Conservation (phyloP, 129 eudicot genomes). For the Flaveria linearis region DNA sequence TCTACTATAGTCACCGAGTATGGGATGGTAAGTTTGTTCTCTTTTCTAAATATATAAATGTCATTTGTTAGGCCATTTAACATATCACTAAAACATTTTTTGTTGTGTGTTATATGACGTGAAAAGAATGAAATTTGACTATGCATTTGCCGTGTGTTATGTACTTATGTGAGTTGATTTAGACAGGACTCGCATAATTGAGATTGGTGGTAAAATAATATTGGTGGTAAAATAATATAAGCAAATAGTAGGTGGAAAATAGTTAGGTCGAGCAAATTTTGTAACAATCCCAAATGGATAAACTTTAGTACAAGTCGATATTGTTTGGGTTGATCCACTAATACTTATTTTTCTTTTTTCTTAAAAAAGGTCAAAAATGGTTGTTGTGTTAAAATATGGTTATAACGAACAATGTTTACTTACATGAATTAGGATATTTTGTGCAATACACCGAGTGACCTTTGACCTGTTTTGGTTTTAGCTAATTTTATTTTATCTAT, state of each 20-base stretch:
- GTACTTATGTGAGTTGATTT: not conserved
- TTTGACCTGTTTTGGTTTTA: conserved; percentile 4
- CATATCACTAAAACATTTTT: not conserved
- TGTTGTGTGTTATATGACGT: not conserved
- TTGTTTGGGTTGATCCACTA: not conserved
- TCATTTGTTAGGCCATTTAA: not conserved
- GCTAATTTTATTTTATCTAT: not conserved
- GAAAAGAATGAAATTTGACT: not conserved
- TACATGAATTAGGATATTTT: not conserved
- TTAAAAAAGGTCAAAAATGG: not conserved
- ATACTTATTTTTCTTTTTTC: not conserved
- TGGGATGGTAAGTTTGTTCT: conserved; percentile 73
- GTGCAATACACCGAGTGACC: not conserved
- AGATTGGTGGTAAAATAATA: not conserved
- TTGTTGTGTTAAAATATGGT: not conserved
- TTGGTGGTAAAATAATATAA: not conserved
- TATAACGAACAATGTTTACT: not conserved
- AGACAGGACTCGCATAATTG: not conserved
- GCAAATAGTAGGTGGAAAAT: not conserved
- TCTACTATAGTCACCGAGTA: conserved; percentile 83
- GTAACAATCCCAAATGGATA: not conserved
- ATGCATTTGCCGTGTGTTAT: not conserved
- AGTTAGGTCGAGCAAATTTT: not conserved
- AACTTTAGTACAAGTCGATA: not conserved
- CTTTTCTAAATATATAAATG: conserved; percentile 12